Evolutionary conservation across 2,329 filamentous ascomycete genomes (phyloP).

Genomic region (Lecanicillium sp.): DNA sequence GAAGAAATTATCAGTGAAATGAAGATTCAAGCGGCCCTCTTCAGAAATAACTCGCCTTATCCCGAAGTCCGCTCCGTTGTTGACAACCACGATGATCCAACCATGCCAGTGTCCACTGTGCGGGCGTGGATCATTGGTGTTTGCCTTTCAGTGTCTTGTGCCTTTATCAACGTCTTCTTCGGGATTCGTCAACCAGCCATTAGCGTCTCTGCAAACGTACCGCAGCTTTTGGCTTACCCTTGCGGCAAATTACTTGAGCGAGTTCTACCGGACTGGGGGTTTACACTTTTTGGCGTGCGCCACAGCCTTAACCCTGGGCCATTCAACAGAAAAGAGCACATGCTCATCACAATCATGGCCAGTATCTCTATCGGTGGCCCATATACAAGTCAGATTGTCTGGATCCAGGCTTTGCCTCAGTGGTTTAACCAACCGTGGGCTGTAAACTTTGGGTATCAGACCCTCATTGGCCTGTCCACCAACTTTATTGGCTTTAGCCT

Average conservation of each 20-base stretch:
- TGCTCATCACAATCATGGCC: constrained; percentile 48
- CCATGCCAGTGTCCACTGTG: constrained; percentile 32
- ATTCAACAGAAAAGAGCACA: constrained; percentile 48
- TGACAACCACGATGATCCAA: constrained; percentile 31
- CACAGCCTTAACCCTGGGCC: constrained; percentile 39
- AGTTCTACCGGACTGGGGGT: constrained; percentile 23
- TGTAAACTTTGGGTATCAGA: constrained; percentile 33
- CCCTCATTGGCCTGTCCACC: constrained; percentile 36
- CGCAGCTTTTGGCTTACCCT: constrained; percentile 31
- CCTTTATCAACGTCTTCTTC: constrained; percentile 29
- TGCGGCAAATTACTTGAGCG: constrained; percentile 25
- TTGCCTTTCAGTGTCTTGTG: constrained; percentile 22
- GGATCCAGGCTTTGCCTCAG: constrained; percentile 24
- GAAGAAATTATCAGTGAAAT: constrained; percentile 20
- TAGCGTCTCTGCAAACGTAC: constrained; percentile 29
- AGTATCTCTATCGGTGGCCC: constrained; percentile 39
- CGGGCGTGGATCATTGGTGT: constrained; percentile 31
- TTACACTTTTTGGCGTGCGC: constrained; percentile 25
- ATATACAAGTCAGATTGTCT: constrained; percentile 37
- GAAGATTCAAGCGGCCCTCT: constrained; percentile 23
- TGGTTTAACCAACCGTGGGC: constrained; percentile 8
- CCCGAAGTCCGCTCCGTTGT: constrained; percentile 38
- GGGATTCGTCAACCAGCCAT: constrained; percentile 33
- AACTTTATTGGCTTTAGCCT: constrained; percentile 46
- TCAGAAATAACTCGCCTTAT: constrained; percentile 28